phyloP scores from a whole-genome alignment of 2,329 filamentous ascomycete genomes.

The Geosmithia morbida region DNA sequence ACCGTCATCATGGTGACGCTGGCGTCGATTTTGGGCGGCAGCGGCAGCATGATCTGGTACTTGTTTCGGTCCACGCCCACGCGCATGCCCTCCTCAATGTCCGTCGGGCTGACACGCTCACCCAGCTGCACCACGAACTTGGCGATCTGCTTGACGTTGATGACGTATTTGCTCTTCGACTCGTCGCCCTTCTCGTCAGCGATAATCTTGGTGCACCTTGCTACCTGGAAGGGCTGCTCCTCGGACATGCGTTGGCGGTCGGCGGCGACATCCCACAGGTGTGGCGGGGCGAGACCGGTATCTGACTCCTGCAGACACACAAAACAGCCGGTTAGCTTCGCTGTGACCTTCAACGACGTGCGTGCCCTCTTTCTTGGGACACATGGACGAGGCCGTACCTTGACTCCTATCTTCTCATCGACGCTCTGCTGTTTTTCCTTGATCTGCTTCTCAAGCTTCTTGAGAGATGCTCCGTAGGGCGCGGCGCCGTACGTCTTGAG shows the following conservation, averaged over 20 bases:
- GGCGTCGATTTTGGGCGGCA: constrained; percentile 96
- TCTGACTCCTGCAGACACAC: constrained; percentile 67
- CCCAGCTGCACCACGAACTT: constrained; percentile 98
- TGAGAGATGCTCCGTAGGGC: constrained; percentile 83
- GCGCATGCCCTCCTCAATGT: constrained; percentile 99
- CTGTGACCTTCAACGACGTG: neutral
- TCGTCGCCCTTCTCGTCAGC: constrained; percentile 83
- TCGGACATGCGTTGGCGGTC: constrained; percentile 97
- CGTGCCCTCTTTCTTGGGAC: too few species aligned
- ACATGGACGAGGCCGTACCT: constrained; percentile 28
- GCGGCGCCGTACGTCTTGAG: constrained; percentile 98
- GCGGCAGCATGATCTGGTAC: constrained; percentile 93
- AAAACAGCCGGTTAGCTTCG: neutral
- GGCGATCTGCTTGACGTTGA: constrained; percentile 99
- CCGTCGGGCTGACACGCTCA: constrained; percentile 90
- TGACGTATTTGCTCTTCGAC: constrained; percentile 99
- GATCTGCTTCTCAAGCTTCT: constrained; percentile 98
- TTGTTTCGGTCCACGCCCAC: constrained; percentile 98
- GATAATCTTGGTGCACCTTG: constrained; percentile 98
- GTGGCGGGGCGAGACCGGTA: constrained; percentile 91
- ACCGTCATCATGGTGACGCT: constrained; percentile 99
- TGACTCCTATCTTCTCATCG: constrained; percentile 94
- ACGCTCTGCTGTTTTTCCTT: constrained; percentile 98
- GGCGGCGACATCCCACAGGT: constrained; percentile 96
- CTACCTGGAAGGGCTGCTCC: constrained; percentile 94